phyloP scores from a whole-genome alignment of 176 grass and related monocot genomes.

The Saccharum officinarum region DNA sequence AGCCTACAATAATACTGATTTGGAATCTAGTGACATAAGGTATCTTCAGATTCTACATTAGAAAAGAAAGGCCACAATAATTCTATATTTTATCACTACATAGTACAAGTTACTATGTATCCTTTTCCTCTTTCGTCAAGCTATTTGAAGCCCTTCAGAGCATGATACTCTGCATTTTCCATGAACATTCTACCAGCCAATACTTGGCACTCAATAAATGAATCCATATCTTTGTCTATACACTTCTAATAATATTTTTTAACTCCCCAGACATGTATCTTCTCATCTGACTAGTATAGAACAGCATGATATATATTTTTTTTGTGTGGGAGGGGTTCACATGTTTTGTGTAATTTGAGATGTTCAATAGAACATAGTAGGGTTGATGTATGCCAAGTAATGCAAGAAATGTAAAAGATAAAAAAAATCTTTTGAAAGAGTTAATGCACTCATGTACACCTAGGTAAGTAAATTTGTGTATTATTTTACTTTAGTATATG shows the following conservation, averaged over 20 bases:
- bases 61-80: neutral
- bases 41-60: slow-evolving; percentile 26
- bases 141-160: neutral
- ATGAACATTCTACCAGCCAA: neutral
- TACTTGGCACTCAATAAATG: slow-evolving; percentile 12
- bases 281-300: neutral
- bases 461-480: neutral
- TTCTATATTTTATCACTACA: slow-evolving; percentile 16
- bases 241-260: neutral
- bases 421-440: neutral
- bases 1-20: slow-evolving; percentile 4
- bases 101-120: neutral
- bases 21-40: slow-evolving; percentile 34
- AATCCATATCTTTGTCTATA: neutral
- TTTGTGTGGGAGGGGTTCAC: neutral
- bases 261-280: slow-evolving; percentile 6
- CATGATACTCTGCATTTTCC: neutral
- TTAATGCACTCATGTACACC: neutral
- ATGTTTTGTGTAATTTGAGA: neutral
- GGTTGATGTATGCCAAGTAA: neutral
- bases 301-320: neutral
- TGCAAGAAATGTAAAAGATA: neutral
- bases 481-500: slow-evolving; percentile 14
- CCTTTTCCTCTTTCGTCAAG: neutral
- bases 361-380: neutral